Evolutionary conservation across 768 basidiomycete genomes (phyloP).

Genomic region (Agrocybe pediades): DNA sequence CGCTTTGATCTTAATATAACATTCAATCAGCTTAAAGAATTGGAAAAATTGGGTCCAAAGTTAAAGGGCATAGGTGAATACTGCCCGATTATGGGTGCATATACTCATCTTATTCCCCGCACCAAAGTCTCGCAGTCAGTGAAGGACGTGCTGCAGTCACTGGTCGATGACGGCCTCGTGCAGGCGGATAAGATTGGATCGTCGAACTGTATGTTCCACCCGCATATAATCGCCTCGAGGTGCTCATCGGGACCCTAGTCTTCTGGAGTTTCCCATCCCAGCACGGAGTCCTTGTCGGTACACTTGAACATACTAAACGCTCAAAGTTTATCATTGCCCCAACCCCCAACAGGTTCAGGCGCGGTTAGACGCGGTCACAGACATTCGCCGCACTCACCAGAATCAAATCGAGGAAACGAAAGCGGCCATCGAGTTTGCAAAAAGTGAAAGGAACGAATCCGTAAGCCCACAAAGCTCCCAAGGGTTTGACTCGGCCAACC

Average conservation of each 20-base stretch:
- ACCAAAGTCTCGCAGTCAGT: conserved; percentile 81
- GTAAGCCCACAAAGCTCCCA: conserved; percentile 33
- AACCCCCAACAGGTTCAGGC: conserved; percentile 50
- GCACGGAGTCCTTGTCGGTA: conserved; percentile 68
- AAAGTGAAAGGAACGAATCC: conserved; percentile 54
- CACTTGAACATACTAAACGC: background rate
- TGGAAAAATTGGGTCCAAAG: conserved; percentile 88
- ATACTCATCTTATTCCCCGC: background rate
- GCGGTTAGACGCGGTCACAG: conserved; percentile 51
- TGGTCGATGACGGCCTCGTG: conserved; percentile 86
- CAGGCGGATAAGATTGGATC: conserved; percentile 92
- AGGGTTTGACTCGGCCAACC: conserved; percentile 3
- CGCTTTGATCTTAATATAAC: background rate
- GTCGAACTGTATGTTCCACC: conserved; percentile 72
- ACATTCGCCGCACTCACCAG: conserved; percentile 41
- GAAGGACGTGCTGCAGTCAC: conserved; percentile 86
- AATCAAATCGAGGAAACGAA: conserved; percentile 53
- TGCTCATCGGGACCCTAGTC: conserved; percentile 49
- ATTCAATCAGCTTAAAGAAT: conserved; percentile 74
- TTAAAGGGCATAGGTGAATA: conserved; percentile 83
- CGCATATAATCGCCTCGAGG: conserved; percentile 13
- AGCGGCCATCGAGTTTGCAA: conserved; percentile 50
- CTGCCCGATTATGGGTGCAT: background rate
- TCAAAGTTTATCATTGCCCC: background rate
- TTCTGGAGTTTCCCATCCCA: conserved; percentile 97